phyloP scores from a whole-genome alignment of 2,329 filamentous ascomycete genomes.

The Cadophora sp. region DNA sequence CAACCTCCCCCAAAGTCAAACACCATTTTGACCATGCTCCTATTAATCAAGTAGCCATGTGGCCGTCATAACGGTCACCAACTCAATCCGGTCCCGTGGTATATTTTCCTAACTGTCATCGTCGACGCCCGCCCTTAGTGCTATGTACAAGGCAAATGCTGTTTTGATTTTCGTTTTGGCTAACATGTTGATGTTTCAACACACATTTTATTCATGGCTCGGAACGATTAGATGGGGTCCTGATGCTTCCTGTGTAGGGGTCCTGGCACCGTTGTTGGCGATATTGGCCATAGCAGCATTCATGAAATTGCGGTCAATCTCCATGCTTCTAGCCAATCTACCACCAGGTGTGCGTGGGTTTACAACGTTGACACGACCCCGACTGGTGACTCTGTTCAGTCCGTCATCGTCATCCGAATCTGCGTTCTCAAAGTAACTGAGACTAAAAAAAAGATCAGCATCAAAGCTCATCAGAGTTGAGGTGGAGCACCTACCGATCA shows the following conservation, averaged over 20 bases:
- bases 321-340: conserved; percentile 44
- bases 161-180: not conserved
- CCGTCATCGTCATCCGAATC: conserved; percentile 43
- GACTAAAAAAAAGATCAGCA: conserved; percentile 29
- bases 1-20: conserved; percentile 1
- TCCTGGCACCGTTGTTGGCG: conserved; percentile 5
- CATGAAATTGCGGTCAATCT: conserved; percentile 45
- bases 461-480: not conserved
- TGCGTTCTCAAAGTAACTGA: conserved; percentile 40
- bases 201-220: not conserved
- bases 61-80: not conserved
- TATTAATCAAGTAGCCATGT: not conserved
- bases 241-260: not conserved
- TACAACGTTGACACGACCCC: conserved; percentile 43
- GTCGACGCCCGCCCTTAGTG: not conserved
- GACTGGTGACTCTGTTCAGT: conserved; percentile 31
- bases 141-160: conserved; percentile 10
- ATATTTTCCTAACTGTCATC: not conserved
- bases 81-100: not conserved
- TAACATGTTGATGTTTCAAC: not conserved
- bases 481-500: conserved; percentile 59
- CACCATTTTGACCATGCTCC: conserved; percentile 5
- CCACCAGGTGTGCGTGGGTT: conserved; percentile 45
- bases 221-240: not conserved
- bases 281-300: not conserved